phyloP scores from a whole-genome alignment of 768 basidiomycete genomes.

The Serendipita sp. region DNA sequence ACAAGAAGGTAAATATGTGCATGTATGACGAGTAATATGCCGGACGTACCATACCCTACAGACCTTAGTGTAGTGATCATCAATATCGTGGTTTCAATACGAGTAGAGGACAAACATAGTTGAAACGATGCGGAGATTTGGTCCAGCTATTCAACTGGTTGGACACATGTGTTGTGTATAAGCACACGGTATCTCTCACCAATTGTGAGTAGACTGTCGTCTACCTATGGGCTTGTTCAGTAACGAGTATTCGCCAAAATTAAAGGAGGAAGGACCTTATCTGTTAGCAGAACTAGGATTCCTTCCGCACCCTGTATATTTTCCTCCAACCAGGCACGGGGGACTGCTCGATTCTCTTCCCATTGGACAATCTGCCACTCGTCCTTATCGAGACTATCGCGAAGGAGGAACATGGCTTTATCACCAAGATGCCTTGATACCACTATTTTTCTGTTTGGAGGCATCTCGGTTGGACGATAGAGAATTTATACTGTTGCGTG shows the following conservation, averaged over 20 bases:
- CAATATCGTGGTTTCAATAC: neutral
- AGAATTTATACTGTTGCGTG: neutral
- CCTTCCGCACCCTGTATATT: conserved; percentile 54
- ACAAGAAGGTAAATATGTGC: neutral
- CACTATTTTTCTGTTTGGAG: conserved; percentile 14
- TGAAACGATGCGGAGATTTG: conserved; percentile 63
- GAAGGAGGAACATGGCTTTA: conserved; percentile 14
- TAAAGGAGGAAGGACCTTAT: conserved; percentile 35
- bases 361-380: conserved; percentile 29
- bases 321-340: conserved; percentile 55
- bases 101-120: conserved; percentile 37
- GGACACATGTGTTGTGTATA: too few species aligned
- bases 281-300: conserved; percentile 42
- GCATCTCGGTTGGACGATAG: neutral
- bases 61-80: conserved; percentile 25
- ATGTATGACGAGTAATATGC: neutral
- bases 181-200: conserved; percentile 17
- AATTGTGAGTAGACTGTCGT: conserved; percentile 54
- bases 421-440: conserved; percentile 16
- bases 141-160: conserved; percentile 38
- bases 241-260: conserved; percentile 11
- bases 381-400: conserved; percentile 1
- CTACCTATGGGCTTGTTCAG: conserved; percentile 31
- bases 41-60: conserved; percentile 58
- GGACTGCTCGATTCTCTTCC: conserved; percentile 39